These are phyloP conservation scores for Moniliella sp. DNA, from an alignment of 1,284 basidiomycete species.

Conservation along the genomic window DNA sequence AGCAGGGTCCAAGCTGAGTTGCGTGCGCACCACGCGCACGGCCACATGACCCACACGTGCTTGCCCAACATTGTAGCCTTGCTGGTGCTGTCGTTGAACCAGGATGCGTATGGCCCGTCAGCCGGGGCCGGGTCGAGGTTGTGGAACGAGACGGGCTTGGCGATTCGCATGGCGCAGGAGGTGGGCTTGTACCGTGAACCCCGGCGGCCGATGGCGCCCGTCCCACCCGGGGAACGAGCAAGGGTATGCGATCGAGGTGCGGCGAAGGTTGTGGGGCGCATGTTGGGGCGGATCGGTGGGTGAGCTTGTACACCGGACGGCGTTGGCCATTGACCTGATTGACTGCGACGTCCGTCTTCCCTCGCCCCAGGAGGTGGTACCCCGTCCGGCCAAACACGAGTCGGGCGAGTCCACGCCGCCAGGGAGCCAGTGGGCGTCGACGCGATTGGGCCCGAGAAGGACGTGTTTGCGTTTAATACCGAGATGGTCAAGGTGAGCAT, in stretches of 20 bases:
- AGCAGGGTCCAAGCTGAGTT: conserved; percentile 64
- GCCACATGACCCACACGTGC: conserved; percentile 64
- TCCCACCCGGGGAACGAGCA: conserved; percentile 13
- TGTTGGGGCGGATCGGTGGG: conserved; percentile 18
- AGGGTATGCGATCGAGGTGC: conserved; percentile 20
- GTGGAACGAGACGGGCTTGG: conserved; percentile 26
- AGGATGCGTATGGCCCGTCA: conserved; percentile 35
- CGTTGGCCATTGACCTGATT: conserved; percentile 22
- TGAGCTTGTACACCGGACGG: conserved; percentile 20
- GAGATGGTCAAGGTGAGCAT: conserved; percentile 29
- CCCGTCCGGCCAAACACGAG: too few relatives aligned
- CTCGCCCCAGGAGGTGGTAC: conserved; percentile 20
- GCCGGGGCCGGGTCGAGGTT: conserved; percentile 33
- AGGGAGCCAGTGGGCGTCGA: too few relatives aligned
- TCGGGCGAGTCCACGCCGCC: too few relatives aligned
- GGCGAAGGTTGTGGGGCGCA: conserved; percentile 23
- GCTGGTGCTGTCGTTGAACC: conserved; percentile 58
- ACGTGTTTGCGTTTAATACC: conserved; percentile 24
- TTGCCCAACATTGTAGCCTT: conserved; percentile 72
- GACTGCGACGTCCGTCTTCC: conserved; percentile 27
- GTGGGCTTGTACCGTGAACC: conserved; percentile 23
- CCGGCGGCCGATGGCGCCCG: conserved; percentile 19
- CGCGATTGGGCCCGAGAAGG: conserved; percentile 10
- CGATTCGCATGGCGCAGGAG: conserved; percentile 26
- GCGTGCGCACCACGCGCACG: conserved; percentile 63